Base-by-base conservation (phyloP, 805 yeast species). In the Ogataea dorogensis region DNA sequence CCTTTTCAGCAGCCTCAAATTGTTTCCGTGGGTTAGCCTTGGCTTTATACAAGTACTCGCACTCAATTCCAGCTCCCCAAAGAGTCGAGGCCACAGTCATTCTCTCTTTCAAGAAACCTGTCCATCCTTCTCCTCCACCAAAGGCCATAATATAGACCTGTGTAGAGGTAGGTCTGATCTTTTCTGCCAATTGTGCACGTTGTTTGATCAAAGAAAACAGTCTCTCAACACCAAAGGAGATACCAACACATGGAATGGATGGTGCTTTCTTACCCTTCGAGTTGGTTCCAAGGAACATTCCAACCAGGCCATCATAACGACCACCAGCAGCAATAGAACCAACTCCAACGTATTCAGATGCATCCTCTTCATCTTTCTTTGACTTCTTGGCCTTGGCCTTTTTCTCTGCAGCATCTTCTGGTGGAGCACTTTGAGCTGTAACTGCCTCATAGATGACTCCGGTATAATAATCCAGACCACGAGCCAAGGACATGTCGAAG, bases 261-360 rank as follows among this genome's bases (percentile, higher is more conserved):
- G 65, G 67, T 8, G 68, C 66, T 31, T 74, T 70, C 61, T 82
- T 82, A 33, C 67, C 67, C 64, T 86, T 86, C 50, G 93, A 88
- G 49, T 80, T 81, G 27, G 94, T 80, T 43, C 75, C 73, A 35
- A 87, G 75, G 61, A 93, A 93, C 98, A 93, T 93, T 50, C 96
- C 96, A 24, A 93, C 98, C 43, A 93, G 75, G 54, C 84, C 83
- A 63, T 93, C 98, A 64, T 93, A 93, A 64, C 98, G 86, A 47
- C 98, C 98, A 67, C 98, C 98, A 32, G 96, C 98, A 33, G 96
- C 96, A 55, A 93, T 88, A 5, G 98, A 93, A 22, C 98, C 98
- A 27, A 91, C 96, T 51, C 98, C 98, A 36, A 93, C 98, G 52
- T 85, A 87, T 47, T 86, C 97, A 35, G 95, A 85, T 39, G 96